Evolutionary conservation across 345 rosid genomes (phyloP).

Genomic region (Turnera subulata): DNA sequence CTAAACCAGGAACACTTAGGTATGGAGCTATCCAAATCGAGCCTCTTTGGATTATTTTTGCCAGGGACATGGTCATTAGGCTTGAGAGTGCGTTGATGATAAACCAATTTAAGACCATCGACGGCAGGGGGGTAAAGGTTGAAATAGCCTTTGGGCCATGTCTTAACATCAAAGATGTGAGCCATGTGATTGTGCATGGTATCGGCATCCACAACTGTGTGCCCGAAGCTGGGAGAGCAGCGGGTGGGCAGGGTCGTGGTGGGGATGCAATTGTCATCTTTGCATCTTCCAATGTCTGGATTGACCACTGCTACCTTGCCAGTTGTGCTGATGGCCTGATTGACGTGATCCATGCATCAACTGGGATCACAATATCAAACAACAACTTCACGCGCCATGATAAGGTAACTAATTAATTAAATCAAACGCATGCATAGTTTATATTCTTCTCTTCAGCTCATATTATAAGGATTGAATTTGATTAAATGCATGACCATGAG

Average conservation of each 20-base stretch:
- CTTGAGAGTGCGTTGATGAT: conserved; percentile 21
- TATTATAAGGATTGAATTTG: too few species aligned
- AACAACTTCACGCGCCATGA: conserved; percentile 23
- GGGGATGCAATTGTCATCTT: conserved; percentile 21
- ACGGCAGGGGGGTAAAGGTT: conserved; percentile 23
- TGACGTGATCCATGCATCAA: conserved; percentile 28
- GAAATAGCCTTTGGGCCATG: conserved; percentile 23
- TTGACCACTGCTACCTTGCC: conserved; percentile 30
- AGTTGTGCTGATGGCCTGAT: conserved; percentile 19
- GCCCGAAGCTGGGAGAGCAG: conserved; percentile 12
- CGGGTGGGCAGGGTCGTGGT: conserved; percentile 12
- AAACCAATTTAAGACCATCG: conserved; percentile 24
- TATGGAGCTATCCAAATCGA: conserved; percentile 18
- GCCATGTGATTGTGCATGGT: conserved; percentile 26
- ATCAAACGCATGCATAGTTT: too few species aligned
- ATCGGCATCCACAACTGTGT: conserved; percentile 22
- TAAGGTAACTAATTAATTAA: conserved; percentile 9
- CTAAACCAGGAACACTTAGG: conserved; percentile 22
- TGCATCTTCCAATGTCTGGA: conserved; percentile 25
- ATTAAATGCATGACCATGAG: too few species aligned
- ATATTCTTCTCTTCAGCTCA: too few species aligned
- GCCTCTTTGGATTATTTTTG: conserved; percentile 25
- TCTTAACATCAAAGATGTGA: conserved; percentile 18
- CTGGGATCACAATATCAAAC: conserved; percentile 23
- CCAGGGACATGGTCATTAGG: conserved; percentile 14